phyloP scores from a whole-genome alignment of 2,329 filamentous ascomycete species.

The Aspergillus persii region DNA sequence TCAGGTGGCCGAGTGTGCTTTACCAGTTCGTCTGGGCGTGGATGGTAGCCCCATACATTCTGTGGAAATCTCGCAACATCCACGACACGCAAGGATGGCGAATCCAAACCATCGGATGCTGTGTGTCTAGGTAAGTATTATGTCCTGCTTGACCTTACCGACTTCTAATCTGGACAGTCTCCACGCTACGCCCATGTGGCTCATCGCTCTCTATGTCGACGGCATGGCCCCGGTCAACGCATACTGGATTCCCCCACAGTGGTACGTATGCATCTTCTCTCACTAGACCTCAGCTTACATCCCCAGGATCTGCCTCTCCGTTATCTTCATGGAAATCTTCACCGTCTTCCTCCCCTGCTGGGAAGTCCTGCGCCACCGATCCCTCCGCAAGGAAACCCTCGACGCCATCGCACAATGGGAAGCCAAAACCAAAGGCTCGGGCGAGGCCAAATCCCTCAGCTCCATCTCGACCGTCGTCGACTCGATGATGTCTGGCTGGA shows the following conservation, averaged over 20 bases:
- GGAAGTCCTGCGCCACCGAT: conserved; percentile 48
- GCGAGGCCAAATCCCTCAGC: conserved; percentile 28
- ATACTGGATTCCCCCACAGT: conserved; percentile 61
- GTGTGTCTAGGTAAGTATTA: conserved; percentile 44
- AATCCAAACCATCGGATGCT: conserved; percentile 57
- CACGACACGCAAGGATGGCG: conserved; percentile 67
- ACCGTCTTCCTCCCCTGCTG: conserved; percentile 63
- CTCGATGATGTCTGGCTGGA: conserved; percentile 28
- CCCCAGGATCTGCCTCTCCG: conserved; percentile 54
- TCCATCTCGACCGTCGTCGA: conserved; percentile 29
- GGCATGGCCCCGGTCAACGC: conserved; percentile 53
- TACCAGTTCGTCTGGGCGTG: conserved; percentile 22
- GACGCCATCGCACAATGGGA: conserved; percentile 41
- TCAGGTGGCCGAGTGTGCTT: conserved; percentile 32
- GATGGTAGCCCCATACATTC: conserved; percentile 34
- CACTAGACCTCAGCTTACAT: neutral
- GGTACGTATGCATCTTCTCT: conserved; percentile 44
- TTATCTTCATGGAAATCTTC: conserved; percentile 62
- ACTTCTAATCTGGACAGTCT: conserved; percentile 44
- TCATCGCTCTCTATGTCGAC: conserved; percentile 55
- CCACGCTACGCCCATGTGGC: conserved; percentile 66
- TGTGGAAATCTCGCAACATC: conserved; percentile 61
- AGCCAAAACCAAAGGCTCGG: conserved; percentile 27
- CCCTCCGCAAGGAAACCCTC: conserved; percentile 34
- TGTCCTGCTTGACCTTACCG: neutral